Percentiles rank a stretch among this genome's conserved stretches.
Conservation (phyloP, 805 yeast genomes). For the Ogataea degrootiae region DNA sequence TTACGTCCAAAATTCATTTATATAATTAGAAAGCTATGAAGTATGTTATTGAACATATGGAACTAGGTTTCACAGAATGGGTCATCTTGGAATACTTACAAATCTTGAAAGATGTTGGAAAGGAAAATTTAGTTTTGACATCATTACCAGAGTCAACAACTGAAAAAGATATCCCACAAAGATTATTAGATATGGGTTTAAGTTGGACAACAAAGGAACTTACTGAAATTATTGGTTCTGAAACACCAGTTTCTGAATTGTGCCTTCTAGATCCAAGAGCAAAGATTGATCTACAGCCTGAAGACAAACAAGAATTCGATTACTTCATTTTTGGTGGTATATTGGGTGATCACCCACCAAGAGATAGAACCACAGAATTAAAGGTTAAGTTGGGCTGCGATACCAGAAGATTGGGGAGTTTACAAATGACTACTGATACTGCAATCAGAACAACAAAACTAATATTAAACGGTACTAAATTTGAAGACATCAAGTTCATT, state of each 20-base stretch:
- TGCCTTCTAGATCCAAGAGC: conserved; percentile 93
- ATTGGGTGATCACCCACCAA: conserved; percentile 87
- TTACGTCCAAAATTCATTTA: not conserved
- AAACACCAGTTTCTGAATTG: conserved; percentile 45
- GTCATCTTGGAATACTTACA: conserved; percentile 81
- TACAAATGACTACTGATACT: conserved; percentile 97
- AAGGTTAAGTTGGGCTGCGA: conserved; percentile 75
- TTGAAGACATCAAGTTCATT: conserved; percentile 75
- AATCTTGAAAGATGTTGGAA: conserved; percentile 79
- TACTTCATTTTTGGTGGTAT: conserved; percentile 96
- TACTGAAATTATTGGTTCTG: conserved; percentile 42
- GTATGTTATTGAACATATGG: conserved; percentile 96
- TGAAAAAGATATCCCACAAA: conserved; percentile 57
- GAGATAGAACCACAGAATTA: conserved; percentile 90
- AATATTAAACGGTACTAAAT: conserved; percentile 56
- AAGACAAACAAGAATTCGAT: conserved; percentile 62
- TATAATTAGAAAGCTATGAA: conserved; percentile 49
- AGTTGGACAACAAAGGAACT: conserved; percentile 82
- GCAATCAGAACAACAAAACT: conserved; percentile 88
- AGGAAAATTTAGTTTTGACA: conserved; percentile 65
- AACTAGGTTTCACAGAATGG: conserved; percentile 95
- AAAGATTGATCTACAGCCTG: conserved; percentile 62
- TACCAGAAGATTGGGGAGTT: conserved; percentile 80
- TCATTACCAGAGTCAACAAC: conserved; percentile 68
- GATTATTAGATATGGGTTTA: conserved; percentile 55